These are phyloP conservation scores for Aspergillus coremiiformis DNA, from an alignment of 495 filamentous ascomycete species.

Conservation along the genomic window DNA sequence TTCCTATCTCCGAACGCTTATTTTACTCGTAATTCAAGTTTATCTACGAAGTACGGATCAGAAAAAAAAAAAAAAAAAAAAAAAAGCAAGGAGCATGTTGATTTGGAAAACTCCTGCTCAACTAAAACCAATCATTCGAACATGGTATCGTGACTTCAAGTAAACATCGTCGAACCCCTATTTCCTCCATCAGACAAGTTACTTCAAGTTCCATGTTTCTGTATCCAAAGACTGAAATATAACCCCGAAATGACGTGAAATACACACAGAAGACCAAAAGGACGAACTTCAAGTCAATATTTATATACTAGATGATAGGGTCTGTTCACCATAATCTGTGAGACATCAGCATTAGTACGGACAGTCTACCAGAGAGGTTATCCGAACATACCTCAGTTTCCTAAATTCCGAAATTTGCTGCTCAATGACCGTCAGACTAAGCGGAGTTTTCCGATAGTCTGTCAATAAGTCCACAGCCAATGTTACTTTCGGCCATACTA, in stretches of 20 bases:
- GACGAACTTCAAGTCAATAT: background rate
- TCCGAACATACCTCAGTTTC: background rate
- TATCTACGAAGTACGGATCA: too few relatives aligned
- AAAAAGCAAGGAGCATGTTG: background rate
- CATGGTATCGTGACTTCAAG: too few relatives aligned
- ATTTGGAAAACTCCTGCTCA: background rate
- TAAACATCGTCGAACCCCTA: too few relatives aligned
- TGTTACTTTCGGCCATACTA: background rate
- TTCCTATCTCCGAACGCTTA: constrained; percentile 8
- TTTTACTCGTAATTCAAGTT: background rate
- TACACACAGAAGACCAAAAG: background rate
- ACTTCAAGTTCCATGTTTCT: too few relatives aligned
- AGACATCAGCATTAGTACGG: background rate
- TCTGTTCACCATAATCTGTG: background rate
- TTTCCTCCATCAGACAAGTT: too few relatives aligned
- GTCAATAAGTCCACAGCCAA: background rate
- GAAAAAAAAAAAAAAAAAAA: background rate
- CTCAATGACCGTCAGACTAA: background rate
- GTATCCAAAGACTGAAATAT: too few relatives aligned
- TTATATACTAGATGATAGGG: background rate
- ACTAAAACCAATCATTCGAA: background rate
- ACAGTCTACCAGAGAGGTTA: background rate
- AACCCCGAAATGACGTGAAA: background rate
- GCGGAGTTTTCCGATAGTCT: background rate
- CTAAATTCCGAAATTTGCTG: background rate